Percentiles rank a stretch among this genome's conserved stretches.
phyloP scores from a whole-genome alignment of 208 protist genomes.

The Wallacemonas collosoma region DNA sequence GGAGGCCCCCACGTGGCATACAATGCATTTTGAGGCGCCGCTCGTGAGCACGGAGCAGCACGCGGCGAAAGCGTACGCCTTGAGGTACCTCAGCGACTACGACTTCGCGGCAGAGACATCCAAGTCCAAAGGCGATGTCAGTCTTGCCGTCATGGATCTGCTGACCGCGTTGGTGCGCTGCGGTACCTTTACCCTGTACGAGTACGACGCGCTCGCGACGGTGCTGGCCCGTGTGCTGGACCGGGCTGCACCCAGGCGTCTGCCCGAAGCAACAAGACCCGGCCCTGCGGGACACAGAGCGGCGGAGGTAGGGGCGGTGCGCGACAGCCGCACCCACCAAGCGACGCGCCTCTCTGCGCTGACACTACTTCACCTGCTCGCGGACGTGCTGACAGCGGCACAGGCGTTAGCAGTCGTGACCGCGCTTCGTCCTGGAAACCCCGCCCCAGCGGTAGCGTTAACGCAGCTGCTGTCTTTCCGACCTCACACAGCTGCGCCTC shows the following conservation, averaged over 20 bases:
- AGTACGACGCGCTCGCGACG: constrained; percentile 31
- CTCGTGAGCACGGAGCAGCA: neutral
- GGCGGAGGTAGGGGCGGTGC: neutral
- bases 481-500: neutral
- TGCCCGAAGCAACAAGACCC: constrained; percentile 18
- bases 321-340: neutral
- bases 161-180: constrained; percentile 33
- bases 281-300: neutral
- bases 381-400: neutral
- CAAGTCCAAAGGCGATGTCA: neutral
- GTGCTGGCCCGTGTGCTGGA: constrained; percentile 32
- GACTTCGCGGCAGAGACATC: constrained; percentile 7
- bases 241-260: neutral
- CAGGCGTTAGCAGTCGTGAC: neutral
- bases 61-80: constrained; percentile 25
- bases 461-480: constrained; percentile 6
- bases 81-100: constrained; percentile 27
- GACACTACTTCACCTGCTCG: constrained; percentile 1
- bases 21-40: neutral
- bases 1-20: neutral
- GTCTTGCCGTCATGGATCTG: constrained; percentile 32
- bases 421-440: neutral
- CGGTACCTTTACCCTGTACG: constrained; percentile 30
- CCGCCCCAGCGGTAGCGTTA: neutral
- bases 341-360: neutral